Base-by-base conservation (phyloP, 129 eudicot genomes). In the Saposhnikovia divaricata region DNA sequence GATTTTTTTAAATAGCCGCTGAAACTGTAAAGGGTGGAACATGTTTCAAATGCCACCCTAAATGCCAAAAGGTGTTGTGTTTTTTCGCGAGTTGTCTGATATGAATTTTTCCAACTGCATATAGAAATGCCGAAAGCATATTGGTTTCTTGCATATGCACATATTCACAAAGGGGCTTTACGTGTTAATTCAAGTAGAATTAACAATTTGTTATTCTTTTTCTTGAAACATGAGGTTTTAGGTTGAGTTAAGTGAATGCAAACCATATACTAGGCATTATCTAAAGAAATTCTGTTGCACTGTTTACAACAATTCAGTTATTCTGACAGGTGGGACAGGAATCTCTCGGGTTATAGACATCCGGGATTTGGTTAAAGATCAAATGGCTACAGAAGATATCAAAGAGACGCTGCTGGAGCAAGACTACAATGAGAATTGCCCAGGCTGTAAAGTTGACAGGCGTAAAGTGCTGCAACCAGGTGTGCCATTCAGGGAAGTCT, bases 361-460 rank as follows among this genome's bases (percentile, higher is more conserved):
- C 11, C 3, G 8, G 40, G 12, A 74, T 45, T 74, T 74, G 61
- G 42, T n/a, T 45, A 11, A 13, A 13, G 78, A 46, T 74, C 18
- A 74, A 63, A 78, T 75, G 86, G 74, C 74, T 42, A 50, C 19
- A 80, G 77, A 81, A 39, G 81, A 79, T 14, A 8, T 51, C 40
- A 81, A 77, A 51, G 79, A 84, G 81, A 72, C 86, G 39, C 82
- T 93, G 69, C 77, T 93, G 84, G 76, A 85, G 55, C 81, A 85
- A 40, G 76, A 77, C 50, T 91, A 81, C 82, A 42, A 85, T 37
- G 90, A 88, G 70, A 82, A 65, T 8, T 91, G 98, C 80, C 88
- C 97, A 0, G 97, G 98, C 9, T 93, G 98, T 85, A 65, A 71
- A 53, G 81, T 93, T 72, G 97, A 93, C 68, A 80, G 34, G 80